Evolutionary conservation across 306 rosid species (phyloP).

Genomic region (Quercus mongolica): DNA sequence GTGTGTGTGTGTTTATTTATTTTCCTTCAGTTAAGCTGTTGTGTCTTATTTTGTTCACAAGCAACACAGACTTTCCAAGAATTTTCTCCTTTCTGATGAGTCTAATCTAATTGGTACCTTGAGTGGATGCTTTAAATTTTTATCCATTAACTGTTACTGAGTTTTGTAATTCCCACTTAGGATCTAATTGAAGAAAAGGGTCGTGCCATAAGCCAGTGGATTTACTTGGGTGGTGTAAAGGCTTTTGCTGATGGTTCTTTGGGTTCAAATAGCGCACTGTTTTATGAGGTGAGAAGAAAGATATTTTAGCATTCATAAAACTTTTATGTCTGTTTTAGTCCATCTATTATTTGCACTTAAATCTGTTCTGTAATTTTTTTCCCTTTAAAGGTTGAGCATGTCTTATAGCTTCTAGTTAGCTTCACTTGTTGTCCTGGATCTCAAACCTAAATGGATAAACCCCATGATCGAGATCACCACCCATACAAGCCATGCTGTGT

Average conservation of each 20-base stretch:
- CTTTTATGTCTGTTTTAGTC: neutral
- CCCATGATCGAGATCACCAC: too few relatives aligned
- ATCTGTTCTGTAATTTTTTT: neutral
- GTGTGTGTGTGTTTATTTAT: too few relatives aligned
- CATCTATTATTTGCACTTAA: neutral
- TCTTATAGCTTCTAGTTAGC: neutral
- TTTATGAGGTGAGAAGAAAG: constrained; percentile 67
- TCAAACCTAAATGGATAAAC: neutral
- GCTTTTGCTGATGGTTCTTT: constrained; percentile 85
- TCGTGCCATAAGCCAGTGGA: constrained; percentile 61
- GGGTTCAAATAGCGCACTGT: constrained; percentile 79
- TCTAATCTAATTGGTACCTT: neutral
- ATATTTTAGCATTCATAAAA: constrained; percentile 11
- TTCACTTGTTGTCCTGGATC: neutral
- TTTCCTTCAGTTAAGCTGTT: neutral
- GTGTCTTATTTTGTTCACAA: neutral
- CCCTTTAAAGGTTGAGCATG: neutral
- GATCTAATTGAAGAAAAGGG: constrained; percentile 57
- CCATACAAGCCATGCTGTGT: too few relatives aligned
- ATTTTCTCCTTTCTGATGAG: neutral
- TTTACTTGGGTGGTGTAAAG: constrained; percentile 89
- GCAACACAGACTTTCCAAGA: neutral
- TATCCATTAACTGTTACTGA: constrained; percentile 10
- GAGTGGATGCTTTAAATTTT: neutral
- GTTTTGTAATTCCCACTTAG: constrained; percentile 35